Evolutionary conservation across 2,329 filamentous ascomycete genomes (phyloP).

Genomic region (Thielaviopsis ethacetica): DNA sequence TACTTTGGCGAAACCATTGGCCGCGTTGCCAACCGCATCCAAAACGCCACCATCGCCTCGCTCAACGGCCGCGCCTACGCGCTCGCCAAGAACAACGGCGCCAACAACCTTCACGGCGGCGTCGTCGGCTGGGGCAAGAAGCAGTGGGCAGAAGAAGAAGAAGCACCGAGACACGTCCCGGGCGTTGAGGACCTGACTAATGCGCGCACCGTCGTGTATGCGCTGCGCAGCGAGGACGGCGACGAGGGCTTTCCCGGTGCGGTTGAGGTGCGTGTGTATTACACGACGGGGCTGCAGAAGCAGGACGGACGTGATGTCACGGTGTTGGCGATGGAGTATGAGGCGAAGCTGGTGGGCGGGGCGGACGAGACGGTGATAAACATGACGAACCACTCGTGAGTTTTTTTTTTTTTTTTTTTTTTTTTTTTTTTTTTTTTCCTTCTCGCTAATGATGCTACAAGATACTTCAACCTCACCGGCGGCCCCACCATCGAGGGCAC

Average conservation of each 20-base stretch:
- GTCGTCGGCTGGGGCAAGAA: constrained; percentile 65
- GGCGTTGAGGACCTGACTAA: constrained; percentile 45
- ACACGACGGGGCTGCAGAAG: constrained; percentile 55
- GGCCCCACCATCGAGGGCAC: constrained; percentile 37
- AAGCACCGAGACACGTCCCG: constrained; percentile 32
- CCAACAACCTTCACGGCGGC: constrained; percentile 62
- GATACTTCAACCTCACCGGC: constrained; percentile 48
- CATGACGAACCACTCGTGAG: constrained; percentile 75
- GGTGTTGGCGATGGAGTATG: constrained; percentile 74
- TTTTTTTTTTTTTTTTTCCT: neutral
- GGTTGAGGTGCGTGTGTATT: constrained; percentile 61
- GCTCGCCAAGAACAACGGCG: constrained; percentile 59
- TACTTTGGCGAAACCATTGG: constrained; percentile 94
- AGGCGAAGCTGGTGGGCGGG: constrained; percentile 63
- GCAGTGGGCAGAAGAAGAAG: constrained; percentile 46
- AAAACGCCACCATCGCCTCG: constrained; percentile 49
- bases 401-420: neutral
- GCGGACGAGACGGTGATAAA: constrained; percentile 83
- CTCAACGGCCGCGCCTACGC: constrained; percentile 56
- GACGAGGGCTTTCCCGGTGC: constrained; percentile 86
- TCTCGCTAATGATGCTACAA: neutral
- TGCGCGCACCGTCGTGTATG: constrained; percentile 41
- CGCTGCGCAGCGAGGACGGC: constrained; percentile 49
- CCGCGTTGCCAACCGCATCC: constrained; percentile 66
- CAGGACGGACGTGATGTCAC: constrained; percentile 46